Percentiles rank a stretch among this genome's conserved stretches.
Evolutionary conservation across 345 rosid genomes (phyloP).

Genomic region (Gossypium thurberi): DNA sequence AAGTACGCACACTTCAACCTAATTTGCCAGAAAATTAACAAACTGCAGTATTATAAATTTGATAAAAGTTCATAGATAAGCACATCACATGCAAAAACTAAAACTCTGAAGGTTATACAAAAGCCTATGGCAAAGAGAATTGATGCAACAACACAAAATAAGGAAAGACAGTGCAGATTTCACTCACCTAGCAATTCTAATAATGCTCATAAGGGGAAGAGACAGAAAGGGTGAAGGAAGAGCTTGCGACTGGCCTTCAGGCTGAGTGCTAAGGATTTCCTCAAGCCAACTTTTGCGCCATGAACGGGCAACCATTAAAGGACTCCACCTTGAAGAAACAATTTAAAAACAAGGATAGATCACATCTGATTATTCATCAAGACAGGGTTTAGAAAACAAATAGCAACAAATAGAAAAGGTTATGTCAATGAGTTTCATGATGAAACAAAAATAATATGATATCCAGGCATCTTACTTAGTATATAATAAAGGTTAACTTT

Average conservation of each 20-base stretch:
- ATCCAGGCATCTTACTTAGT: neutral
- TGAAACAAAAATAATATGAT: neutral
- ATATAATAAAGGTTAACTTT: neutral
- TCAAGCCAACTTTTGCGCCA: slow-evolving; percentile 84
- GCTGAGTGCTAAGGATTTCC: slow-evolving; percentile 50
- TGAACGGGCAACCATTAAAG: slow-evolving; percentile 86
- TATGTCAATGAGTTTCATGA: neutral
- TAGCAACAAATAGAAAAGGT: neutral
- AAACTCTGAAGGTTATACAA: neutral
- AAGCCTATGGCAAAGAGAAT: neutral
- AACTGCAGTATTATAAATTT: neutral
- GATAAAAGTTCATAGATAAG: neutral
- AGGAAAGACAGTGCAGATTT: slow-evolving; percentile 2
- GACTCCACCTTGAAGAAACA: slow-evolving; percentile 61
- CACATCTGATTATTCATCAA: neutral
- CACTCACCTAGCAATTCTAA: slow-evolving; percentile 78
- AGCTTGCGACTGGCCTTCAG: slow-evolving; percentile 31
- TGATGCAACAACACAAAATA: neutral
- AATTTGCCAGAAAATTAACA: neutral
- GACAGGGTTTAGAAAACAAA: neutral
- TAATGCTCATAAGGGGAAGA: slow-evolving; percentile 91
- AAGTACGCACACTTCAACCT: neutral
- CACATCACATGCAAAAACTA: neutral
- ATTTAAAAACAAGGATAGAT: slow-evolving; percentile 2
- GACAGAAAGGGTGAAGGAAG: slow-evolving; percentile 69